Evolutionary conservation across 345 rosid genomes (phyloP).

Genomic region (Psidium guajava): DNA sequence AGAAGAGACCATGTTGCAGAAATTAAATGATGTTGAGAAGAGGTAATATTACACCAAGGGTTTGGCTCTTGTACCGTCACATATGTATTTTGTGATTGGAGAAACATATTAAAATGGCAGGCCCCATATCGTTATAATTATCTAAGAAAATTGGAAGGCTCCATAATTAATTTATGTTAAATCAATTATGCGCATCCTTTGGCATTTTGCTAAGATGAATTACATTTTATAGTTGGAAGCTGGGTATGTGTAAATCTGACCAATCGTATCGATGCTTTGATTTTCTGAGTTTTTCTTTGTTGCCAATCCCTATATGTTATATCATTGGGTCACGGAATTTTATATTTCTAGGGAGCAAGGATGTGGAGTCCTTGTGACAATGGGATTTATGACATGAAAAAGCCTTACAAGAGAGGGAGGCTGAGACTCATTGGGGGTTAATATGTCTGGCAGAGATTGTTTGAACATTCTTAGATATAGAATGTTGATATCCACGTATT

Average conservation of each 20-base stretch:
- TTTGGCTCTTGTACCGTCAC: background rate
- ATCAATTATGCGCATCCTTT: background rate
- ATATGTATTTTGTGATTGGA: background rate
- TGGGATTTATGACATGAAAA: background rate
- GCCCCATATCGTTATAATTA: background rate
- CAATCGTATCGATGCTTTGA: background rate
- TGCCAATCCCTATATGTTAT: background rate
- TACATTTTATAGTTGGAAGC: background rate
- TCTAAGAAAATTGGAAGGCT: background rate
- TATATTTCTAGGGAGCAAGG: background rate
- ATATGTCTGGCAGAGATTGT: background rate
- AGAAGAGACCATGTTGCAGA: constrained; percentile 60
- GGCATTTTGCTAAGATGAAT: background rate
- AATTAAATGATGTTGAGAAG: constrained; percentile 41
- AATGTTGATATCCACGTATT: background rate
- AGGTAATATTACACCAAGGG: constrained; percentile 23
- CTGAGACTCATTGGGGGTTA: background rate
- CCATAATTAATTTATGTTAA: background rate
- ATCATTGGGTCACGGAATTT: background rate
- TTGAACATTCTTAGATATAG: background rate
- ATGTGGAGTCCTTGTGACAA: background rate
- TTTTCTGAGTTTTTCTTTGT: background rate
- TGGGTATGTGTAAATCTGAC: background rate
- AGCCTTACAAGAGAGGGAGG: background rate
- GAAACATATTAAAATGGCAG: background rate